Conservation (phyloP, 139 green algal species). For the Gonium pectorale region DNA sequence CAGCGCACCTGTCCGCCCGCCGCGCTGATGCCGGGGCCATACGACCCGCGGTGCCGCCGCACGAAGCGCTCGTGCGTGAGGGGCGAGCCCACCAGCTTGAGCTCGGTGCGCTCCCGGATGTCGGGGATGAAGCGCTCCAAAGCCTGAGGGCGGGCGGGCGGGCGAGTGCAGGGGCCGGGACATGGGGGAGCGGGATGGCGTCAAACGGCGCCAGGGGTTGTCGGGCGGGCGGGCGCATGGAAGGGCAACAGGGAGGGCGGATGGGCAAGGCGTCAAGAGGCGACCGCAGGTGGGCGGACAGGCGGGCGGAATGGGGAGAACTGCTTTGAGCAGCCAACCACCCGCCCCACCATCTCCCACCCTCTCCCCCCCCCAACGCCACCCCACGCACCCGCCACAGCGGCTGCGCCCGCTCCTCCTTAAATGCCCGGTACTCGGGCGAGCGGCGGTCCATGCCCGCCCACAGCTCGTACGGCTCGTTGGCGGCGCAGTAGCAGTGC, state of each 20-base stretch:
- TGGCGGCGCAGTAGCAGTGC: constrained; percentile 80
- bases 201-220: no score
- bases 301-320: no score
- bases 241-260: background rate
- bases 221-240: no score
- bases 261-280: no score
- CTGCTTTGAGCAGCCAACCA: no score
- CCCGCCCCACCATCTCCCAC: background rate
- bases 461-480: constrained; percentile 87
- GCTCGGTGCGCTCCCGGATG: constrained; percentile 71
- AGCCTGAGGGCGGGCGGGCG: constrained; percentile 42
- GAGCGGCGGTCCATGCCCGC: constrained; percentile 66
- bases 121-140: constrained; percentile 87
- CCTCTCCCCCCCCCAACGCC: background rate
- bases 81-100: constrained; percentile 82
- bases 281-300: no score
- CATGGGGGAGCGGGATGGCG: no score
- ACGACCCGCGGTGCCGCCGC: constrained; percentile 76
- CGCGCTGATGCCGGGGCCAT: constrained; percentile 79
- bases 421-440: constrained; percentile 81
- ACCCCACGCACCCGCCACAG: constrained; percentile 67
- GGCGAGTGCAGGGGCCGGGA: no score
- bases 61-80: constrained; percentile 86
- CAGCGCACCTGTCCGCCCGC: constrained; percentile 30
- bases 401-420: constrained; percentile 75